Base-by-base conservation (phyloP, 2,329 filamentous ascomycete genomes). In the Colletotrichum spinosum region DNA sequence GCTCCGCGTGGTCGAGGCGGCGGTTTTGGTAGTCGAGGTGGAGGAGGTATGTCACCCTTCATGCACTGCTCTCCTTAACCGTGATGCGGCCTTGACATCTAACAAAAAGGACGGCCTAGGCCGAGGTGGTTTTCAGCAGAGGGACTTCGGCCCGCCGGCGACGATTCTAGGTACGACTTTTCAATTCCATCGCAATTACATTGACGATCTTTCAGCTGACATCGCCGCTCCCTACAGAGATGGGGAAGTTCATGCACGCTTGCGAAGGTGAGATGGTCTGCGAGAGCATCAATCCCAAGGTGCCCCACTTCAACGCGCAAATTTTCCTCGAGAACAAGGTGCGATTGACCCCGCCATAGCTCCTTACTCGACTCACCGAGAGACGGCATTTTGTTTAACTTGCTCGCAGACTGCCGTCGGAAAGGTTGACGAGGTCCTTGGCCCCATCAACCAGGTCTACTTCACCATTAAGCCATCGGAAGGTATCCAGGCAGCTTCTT, bases 251-350 rank as follows among this genome's bases (percentile, higher is more conserved):
- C 81, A 82, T 97, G 78, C 96, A 99, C 83, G 90, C 94, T 65
- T 95, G 92, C 83, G 96, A 99, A 82, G 95, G 95, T 78, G 96
- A 99, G 81, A 96, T 99, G 87, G 91, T 99, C 72, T 97, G 95
- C 91, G 90, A 94, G 81, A 97, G 92, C 72, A 91, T 92, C 81
- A 98, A 97, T 85, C 84, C 91, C 73, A 98, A 98, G 83, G 91
- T 99, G 70, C 96, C 96, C 68, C 97, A 97, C 84, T 99, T 99
- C 90, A 98, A 97, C 85, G 96, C 96, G 68, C 94, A 94, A 72
- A 97, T 99, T 80, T 99, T 96, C 84, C 91, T 98, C 74, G 95
- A 98, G 87, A 99, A 98, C 86, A 99, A 98, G 87, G 92, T 91
- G 76, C 55, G 56, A 48, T 37, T 34, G 39, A 38, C 50, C n/a